These are phyloP conservation scores for Periglandula ipomoeae DNA, from an alignment of 2,329 filamentous ascomycete species.

Conservation along the genomic window DNA sequence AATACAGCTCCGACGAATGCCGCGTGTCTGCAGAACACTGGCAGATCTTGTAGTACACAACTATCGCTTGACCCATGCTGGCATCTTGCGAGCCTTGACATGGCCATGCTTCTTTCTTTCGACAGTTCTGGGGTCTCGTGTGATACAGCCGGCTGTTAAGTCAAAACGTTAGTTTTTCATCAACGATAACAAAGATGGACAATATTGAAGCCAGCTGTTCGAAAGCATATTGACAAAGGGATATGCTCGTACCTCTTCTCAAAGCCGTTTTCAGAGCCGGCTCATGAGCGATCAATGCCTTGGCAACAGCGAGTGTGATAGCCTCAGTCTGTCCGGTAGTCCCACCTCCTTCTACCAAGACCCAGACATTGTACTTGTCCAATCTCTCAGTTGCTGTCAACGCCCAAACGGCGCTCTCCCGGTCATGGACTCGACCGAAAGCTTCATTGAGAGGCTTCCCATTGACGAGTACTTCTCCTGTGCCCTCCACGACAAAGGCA, in stretches of 20 bases:
- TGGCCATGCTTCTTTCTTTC: slow-evolving; percentile 98
- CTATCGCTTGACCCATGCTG: slow-evolving; percentile 88
- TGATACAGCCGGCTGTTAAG: slow-evolving; percentile 74
- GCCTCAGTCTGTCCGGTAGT: slow-evolving; percentile 94
- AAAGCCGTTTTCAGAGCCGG: slow-evolving; percentile 81
- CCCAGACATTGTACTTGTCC: slow-evolving; percentile 98
- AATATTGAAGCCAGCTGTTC: neutral
- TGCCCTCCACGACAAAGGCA: slow-evolving; percentile 85
- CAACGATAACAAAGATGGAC: neutral
- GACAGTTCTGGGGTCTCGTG: slow-evolving; percentile 81
- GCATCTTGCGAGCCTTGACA: slow-evolving; percentile 95
- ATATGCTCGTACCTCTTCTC: slow-evolving; percentile 63
- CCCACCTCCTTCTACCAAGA: slow-evolving; percentile 73
- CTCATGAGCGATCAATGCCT: slow-evolving; percentile 83
- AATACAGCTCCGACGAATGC: neutral
- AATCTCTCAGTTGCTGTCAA: slow-evolving; percentile 72
- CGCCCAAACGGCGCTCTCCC: slow-evolving; percentile 90
- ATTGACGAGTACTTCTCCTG: slow-evolving; percentile 83
- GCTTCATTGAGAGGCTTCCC: slow-evolving; percentile 73
- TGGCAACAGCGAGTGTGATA: slow-evolving; percentile 79
- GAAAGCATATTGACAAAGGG: neutral
- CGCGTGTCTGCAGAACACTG: neutral
- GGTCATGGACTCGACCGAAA: slow-evolving; percentile 84
- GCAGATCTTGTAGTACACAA: neutral
- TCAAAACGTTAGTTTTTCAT: slow-evolving; percentile 3